These are phyloP conservation scores for Elongisporangium anandrum DNA, from an alignment of 352 stramenopile genomes.

Conservation along the genomic window DNA sequence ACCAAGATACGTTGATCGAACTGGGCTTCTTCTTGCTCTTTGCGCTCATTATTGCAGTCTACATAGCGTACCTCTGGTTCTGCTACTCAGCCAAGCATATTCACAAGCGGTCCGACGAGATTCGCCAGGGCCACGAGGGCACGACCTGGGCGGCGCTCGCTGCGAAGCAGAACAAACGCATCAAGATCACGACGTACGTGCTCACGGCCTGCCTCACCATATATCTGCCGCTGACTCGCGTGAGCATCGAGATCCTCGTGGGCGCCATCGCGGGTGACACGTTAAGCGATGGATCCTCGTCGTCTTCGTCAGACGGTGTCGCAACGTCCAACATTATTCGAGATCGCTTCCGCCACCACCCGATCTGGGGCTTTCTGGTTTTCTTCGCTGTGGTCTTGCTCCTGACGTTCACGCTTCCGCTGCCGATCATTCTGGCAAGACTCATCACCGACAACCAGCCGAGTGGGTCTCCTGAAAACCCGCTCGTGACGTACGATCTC, in stretches of 20 bases:
- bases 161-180: slow-evolving; percentile 23
- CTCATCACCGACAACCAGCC: slow-evolving; percentile 35
- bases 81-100: slow-evolving; percentile 22
- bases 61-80: slow-evolving; percentile 41
- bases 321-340: slow-evolving; percentile 9
- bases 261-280: slow-evolving; percentile 1
- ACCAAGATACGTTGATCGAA: slow-evolving; percentile 13
- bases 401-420: slow-evolving; percentile 28
- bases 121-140: slow-evolving; percentile 41
- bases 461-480: slow-evolving; percentile 31
- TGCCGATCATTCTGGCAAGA: slow-evolving; percentile 24
- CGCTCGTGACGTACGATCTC: slow-evolving; percentile 32
- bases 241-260: slow-evolving; percentile 30
- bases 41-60: slow-evolving; percentile 17
- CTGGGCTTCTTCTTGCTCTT: slow-evolving; percentile 21
- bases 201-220: slow-evolving; percentile 36
- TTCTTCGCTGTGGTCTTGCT: slow-evolving; percentile 21
- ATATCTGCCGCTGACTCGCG: slow-evolving; percentile 37
- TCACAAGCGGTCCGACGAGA: slow-evolving; percentile 33
- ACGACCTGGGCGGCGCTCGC: slow-evolving; percentile 28
- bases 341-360: slow-evolving; percentile 10
- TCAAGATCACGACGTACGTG: slow-evolving; percentile 32
- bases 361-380: slow-evolving; percentile 19
- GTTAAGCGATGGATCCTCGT: background rate
- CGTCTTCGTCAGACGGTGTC: background rate